Percentiles rank a stretch among this genome's conserved stretches.
Conservation (phyloP, 495 filamentous ascomycete species). For the Daldinia grandis region DNA sequence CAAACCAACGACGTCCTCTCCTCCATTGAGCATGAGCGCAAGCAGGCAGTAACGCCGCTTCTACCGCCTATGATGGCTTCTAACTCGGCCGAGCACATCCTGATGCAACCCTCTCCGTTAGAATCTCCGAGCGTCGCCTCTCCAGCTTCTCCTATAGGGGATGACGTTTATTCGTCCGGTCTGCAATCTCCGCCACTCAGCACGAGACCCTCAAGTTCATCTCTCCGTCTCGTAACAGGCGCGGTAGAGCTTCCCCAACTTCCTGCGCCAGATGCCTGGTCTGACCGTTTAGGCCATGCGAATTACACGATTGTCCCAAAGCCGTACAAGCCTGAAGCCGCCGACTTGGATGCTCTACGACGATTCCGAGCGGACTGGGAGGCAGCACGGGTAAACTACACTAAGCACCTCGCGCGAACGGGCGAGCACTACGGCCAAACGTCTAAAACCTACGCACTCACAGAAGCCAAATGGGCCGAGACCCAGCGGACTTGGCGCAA, state of each 20-base stretch:
- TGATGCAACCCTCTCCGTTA: slow-evolving; percentile 74
- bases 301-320: slow-evolving; percentile 89
- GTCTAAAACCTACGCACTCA: slow-evolving; percentile 82
- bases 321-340: slow-evolving; percentile 73
- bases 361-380: slow-evolving; percentile 82
- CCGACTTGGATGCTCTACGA: slow-evolving; percentile 66
- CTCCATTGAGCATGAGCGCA: slow-evolving; percentile 64
- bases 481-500: slow-evolving; percentile 75
- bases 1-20: slow-evolving; percentile 60
- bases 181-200: slow-evolving; percentile 81
- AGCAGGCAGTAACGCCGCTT: slow-evolving; percentile 78
- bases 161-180: slow-evolving; percentile 41
- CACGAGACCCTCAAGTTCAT: slow-evolving; percentile 78
- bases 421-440: slow-evolving; percentile 87
- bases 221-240: slow-evolving; percentile 63
- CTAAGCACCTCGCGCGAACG: slow-evolving; percentile 82
- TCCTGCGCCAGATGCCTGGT: slow-evolving; percentile 75
- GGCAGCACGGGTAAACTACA: slow-evolving; percentile 78
- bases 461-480: slow-evolving; percentile 83
- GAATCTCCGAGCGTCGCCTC: slow-evolving; percentile 75
- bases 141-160: slow-evolving; percentile 32
- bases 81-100: slow-evolving; percentile 37
- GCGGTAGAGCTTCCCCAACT: slow-evolving; percentile 58
- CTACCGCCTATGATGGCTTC: slow-evolving; percentile 81
- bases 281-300: slow-evolving; percentile 83